These are phyloP conservation scores for Urochloa ruziziensis DNA, from an alignment of 176 grass and related monocot species.

Conservation along the genomic window DNA sequence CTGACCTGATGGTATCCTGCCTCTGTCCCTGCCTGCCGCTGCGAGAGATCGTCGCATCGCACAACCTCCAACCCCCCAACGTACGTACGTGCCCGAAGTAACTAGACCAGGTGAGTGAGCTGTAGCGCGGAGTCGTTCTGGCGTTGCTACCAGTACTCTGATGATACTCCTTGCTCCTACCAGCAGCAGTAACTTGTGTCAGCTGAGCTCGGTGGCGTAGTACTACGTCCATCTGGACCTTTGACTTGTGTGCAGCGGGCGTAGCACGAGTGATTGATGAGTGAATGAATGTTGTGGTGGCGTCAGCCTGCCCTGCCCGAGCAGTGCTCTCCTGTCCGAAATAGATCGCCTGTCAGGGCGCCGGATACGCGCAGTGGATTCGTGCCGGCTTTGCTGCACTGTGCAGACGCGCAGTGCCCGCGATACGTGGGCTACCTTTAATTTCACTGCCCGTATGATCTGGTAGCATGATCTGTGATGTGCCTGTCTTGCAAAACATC, in stretches of 20 bases:
- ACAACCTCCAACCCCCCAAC: slow-evolving; percentile 33
- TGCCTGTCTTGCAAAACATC: too few species aligned
- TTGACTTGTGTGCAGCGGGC: too few species aligned
- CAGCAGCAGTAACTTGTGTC: too few species aligned
- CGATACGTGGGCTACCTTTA: background rate
- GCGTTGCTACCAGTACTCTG: too few species aligned
- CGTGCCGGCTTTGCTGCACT: background rate
- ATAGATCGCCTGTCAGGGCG: background rate
- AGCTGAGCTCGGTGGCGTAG: too few species aligned
- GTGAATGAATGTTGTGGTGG: too few species aligned
- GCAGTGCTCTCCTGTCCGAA: slow-evolving; percentile 2
- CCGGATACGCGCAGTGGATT: background rate
- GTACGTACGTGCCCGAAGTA: slow-evolving; percentile 15
- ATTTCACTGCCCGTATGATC: too few species aligned
- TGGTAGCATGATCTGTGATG: too few species aligned
- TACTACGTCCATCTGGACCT: too few species aligned
- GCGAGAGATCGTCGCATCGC: background rate
- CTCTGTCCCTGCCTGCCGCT: background rate
- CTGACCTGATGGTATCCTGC: background rate
- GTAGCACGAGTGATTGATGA: too few species aligned
- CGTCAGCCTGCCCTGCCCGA: too few species aligned
- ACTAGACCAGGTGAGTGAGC: slow-evolving; percentile 26
- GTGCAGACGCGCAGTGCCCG: background rate
- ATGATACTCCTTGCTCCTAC: too few species aligned
- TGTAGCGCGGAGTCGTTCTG: background rate